phyloP scores from a whole-genome alignment of 495 filamentous ascomycete species.

The Mytilinidion resinicola region DNA sequence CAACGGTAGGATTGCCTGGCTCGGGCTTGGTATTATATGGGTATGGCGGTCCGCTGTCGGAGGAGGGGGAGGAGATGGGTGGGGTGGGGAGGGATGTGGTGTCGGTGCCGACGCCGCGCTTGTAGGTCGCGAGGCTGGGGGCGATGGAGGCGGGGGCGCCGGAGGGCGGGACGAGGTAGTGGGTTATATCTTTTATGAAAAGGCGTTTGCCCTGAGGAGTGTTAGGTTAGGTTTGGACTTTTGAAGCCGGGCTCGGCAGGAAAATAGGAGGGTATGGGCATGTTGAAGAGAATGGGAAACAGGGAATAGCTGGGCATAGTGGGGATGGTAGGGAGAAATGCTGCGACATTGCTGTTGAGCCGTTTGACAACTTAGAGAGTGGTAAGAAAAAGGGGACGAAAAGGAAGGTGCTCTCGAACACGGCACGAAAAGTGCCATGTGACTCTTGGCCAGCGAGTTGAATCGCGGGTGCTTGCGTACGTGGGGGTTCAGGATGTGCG shows the following conservation, averaged over 20 bases:
- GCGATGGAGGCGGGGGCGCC: constrained; percentile 61
- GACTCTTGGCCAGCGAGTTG: constrained; percentile 10
- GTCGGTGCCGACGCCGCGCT: constrained; percentile 56
- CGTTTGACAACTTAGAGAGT: no score
- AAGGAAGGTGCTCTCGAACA: neutral
- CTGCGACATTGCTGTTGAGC: no score
- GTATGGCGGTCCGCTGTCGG: constrained; percentile 38
- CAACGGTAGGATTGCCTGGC: constrained; percentile 71
- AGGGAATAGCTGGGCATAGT: no score
- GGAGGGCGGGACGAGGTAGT: constrained; percentile 77
- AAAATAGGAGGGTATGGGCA: neutral
- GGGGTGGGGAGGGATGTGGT: constrained; percentile 28
- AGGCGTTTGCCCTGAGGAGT: constrained; percentile 63
- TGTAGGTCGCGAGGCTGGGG: constrained; percentile 60
- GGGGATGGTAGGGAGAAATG: no score
- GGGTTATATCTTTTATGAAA: constrained; percentile 96
- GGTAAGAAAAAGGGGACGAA: neutral
- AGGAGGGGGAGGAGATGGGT: constrained; percentile 11
- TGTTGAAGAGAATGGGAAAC: neutral
- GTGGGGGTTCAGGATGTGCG: constrained; percentile 6
- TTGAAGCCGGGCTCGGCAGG: neutral
- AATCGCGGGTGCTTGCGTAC: constrained; percentile 16
- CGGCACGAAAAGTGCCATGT: no score
- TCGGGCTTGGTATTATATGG: constrained; percentile 53
- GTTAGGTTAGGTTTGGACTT: constrained; percentile 29